Evolutionary conservation across 2,329 filamentous ascomycete species (phyloP), one percentile per base, ranked within the genome.

Genomic region (Claviceps sp.): DNA sequence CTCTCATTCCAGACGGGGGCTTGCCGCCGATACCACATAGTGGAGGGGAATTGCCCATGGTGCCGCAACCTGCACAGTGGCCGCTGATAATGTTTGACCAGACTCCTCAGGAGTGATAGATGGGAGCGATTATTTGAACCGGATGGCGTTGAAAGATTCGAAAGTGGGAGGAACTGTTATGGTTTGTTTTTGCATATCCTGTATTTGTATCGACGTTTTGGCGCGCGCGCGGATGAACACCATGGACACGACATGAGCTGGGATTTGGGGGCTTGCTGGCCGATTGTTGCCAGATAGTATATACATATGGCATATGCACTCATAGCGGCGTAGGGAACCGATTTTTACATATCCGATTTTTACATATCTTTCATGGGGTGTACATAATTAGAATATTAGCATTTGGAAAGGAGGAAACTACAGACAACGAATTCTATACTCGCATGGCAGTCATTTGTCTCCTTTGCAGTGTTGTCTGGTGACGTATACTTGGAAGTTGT

Each of bases 1-100:
- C 53, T 26, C 17, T 52, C 40, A 48, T 55, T 4, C 13, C 50
- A 5, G 50, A 52, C n/a, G 48, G 26, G 17, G 42, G 30, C 14
- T 24, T 55, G 42, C 50, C 53, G 39, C 42, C 44, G 0, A 41
- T 54, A 48, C 46, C 50, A 5, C 39, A 50, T 4, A 46, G 26
- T 4, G 48, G 48, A 16, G 45, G 50, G 13, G 62, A 63, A 26
- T 56, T 65, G 40, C 59, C 58, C 47, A 60, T 59, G 48, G 57
- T 65, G 47, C 59, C 61, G 14, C 58, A 60, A 49, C 58, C 57
- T n/a, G 48, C 52, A 5, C 62, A 62, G 41, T 66, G 64, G 64
- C 64, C 64, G 4, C 45, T 65, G 50, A 60, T 62, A 50, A 59
- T 66, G 53, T 65, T 64, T 57, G 64, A 65, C 50, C 58, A 61